phyloP scores from a whole-genome alignment of 139 green algal species.

The Trebouxia sp. region DNA sequence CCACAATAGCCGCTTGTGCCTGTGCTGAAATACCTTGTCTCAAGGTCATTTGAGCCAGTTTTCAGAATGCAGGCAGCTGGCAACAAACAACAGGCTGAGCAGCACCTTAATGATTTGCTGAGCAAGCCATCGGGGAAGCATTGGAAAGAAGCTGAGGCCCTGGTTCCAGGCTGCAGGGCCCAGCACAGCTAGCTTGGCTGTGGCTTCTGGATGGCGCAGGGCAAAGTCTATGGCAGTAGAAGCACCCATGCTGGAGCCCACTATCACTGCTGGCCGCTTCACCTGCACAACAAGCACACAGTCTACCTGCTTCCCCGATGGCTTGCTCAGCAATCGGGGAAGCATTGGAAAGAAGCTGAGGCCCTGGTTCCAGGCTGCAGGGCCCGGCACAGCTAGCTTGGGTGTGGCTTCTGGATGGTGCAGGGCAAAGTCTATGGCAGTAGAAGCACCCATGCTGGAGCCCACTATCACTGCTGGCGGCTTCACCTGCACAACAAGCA shows the following conservation, averaged over 20 bases:
- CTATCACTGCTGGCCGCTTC: slow-evolving; percentile 67
- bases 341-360: slow-evolving; percentile 74
- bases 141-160: slow-evolving; percentile 76
- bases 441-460: slow-evolving; percentile 81
- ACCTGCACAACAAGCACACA: slow-evolving; percentile 31
- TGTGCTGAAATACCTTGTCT: too few relatives aligned
- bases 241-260: slow-evolving; percentile 85
- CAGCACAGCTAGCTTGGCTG: slow-evolving; percentile 73
- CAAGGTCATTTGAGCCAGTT: too few relatives aligned
- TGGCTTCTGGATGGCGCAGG: slow-evolving; percentile 68
- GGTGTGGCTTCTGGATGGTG: slow-evolving; percentile 73
- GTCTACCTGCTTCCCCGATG: too few relatives aligned
- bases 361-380: slow-evolving; percentile 85
- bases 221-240: slow-evolving; percentile 91
- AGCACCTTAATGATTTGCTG: slow-evolving; percentile 57
- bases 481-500: slow-evolving; percentile 31
- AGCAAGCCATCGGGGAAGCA: slow-evolving; percentile 62
- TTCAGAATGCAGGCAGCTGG: too few relatives aligned
- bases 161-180: slow-evolving; percentile 85
- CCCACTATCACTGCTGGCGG: slow-evolving; percentile 78
- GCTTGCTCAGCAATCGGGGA: slow-evolving; percentile 62
- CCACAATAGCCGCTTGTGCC: too few relatives aligned
- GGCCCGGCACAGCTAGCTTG: slow-evolving; percentile 75
- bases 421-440: slow-evolving; percentile 88
- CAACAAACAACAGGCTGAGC: too few relatives aligned